Evolutionary conservation across 306 rosid genomes (phyloP).

Genomic region (Nissolia schottii): DNA sequence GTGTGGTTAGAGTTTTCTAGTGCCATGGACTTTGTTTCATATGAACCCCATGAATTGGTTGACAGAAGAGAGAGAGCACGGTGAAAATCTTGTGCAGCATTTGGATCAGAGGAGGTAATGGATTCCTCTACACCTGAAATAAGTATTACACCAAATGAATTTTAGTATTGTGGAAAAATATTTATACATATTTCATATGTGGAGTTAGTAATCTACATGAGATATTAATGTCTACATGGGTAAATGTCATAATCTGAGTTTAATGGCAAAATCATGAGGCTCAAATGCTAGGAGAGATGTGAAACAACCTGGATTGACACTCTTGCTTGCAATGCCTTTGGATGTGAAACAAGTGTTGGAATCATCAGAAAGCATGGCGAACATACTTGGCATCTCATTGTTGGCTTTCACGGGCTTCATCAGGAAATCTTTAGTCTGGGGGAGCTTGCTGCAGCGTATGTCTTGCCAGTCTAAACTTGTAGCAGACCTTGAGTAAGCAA

Average conservation of each 20-base stretch:
- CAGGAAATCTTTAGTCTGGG: conserved; percentile 44
- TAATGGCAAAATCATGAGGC: not conserved
- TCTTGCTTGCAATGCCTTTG: conserved; percentile 32
- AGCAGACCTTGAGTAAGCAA: conserved; percentile 29
- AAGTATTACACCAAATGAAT: not conserved
- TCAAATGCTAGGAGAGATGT: not conserved
- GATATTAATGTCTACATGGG: not conserved
- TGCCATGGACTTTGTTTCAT: conserved; percentile 35
- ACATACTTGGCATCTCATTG: conserved; percentile 21
- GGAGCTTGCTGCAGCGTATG: conserved; percentile 19
- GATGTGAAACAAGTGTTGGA: conserved; percentile 29
- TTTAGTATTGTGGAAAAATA: not conserved
- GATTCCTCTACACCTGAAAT: conserved; percentile 55
- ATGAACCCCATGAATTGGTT: conserved; percentile 54
- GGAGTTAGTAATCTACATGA: not conserved
- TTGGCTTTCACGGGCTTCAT: conserved; percentile 37
- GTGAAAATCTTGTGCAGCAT: conserved; percentile 45
- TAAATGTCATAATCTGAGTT: not conserved
- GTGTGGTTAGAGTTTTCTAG: conserved; percentile 27
- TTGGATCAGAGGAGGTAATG: conserved; percentile 34
- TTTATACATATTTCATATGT: not conserved
- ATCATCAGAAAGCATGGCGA: conserved; percentile 34
- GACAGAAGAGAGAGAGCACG: conserved; percentile 99
- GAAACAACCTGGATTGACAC: conserved; percentile 38
- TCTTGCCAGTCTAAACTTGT: conserved; percentile 37